Evolutionary conservation across 1,284 basidiomycete genomes (phyloP).

Genomic region (Apiotrichum mycotoxinovorans): DNA sequence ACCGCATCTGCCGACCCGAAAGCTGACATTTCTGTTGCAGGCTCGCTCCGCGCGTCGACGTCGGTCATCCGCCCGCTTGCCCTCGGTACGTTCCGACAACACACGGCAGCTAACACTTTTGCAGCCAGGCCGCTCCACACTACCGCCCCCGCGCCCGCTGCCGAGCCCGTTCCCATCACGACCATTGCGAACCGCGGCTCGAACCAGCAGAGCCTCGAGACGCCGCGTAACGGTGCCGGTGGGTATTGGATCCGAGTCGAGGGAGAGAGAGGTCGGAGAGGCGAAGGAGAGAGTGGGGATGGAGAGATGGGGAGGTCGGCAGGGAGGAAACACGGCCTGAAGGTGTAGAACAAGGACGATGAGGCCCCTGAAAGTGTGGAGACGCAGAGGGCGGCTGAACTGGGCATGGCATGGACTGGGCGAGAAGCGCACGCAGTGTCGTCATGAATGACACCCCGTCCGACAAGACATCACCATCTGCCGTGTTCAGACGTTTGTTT

Average conservation of each 20-base stretch:
- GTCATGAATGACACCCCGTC: neutral
- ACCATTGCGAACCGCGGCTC: constrained; percentile 66
- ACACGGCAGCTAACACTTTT: neutral
- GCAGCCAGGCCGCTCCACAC: constrained; percentile 36
- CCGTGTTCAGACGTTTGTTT: too few relatives aligned
- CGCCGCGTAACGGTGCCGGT: constrained; percentile 86
- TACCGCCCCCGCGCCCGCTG: constrained; percentile 31
- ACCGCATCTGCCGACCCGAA: neutral
- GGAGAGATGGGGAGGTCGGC: neutral
- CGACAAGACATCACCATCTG: too few relatives aligned
- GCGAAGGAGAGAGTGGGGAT: neutral
- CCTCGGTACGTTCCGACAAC: constrained; percentile 5
- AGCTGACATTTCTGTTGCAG: neutral
- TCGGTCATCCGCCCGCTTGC: constrained; percentile 39
- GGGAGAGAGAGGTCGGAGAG: neutral
- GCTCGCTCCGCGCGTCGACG: constrained; percentile 28
- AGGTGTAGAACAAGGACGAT: neutral
- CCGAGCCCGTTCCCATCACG: constrained; percentile 47
- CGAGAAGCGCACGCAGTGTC: neutral
- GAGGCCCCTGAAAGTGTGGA: too few relatives aligned
- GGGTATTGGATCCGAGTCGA: constrained; percentile 41
- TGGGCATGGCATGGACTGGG: neutral
- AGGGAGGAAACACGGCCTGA: neutral
- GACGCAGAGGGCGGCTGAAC: too few relatives aligned
- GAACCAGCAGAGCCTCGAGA: constrained; percentile 80